These are phyloP conservation scores for Silene coronaria DNA, from an alignment of 179 eudicot species.

Conservation along the genomic window DNA sequence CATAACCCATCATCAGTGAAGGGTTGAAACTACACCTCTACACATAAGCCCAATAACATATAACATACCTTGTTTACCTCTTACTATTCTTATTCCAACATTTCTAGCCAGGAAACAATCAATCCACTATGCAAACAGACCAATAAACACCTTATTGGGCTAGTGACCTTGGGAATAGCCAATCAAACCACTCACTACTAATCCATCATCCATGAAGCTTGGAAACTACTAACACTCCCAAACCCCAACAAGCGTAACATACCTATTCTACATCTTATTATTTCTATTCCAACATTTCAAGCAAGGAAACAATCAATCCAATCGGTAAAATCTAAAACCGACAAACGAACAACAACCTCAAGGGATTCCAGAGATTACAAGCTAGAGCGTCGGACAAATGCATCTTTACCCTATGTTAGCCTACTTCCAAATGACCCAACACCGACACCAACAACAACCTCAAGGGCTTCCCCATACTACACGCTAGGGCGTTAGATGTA, in stretches of 20 bases:
- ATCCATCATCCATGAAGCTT: too few species aligned
- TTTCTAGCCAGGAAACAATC: too few species aligned
- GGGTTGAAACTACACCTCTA: too few species aligned
- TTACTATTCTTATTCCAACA: neutral
- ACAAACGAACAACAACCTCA: neutral
- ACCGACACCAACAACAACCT: neutral
- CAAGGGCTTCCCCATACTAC: neutral
- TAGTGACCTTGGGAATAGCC: too few species aligned
- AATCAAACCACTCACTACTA: too few species aligned
- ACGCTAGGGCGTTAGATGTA: neutral
- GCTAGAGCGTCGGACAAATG: neutral
- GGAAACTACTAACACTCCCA: too few species aligned
- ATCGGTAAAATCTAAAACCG: neutral
- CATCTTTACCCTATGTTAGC: neutral
- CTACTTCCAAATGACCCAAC: neutral
- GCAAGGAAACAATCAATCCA: constrained; percentile 6
- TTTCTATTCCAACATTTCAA: neutral
- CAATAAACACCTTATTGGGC: too few species aligned
- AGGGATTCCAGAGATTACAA: neutral
- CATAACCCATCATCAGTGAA: too few species aligned
- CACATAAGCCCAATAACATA: neutral
- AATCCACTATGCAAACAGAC: too few species aligned
- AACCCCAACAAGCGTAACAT: too few species aligned
- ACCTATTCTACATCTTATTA: neutral
- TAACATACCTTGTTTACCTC: neutral